Evolutionary conservation across 345 rosid genomes (phyloP).

Genomic region (Sisymbrium irio): DNA sequence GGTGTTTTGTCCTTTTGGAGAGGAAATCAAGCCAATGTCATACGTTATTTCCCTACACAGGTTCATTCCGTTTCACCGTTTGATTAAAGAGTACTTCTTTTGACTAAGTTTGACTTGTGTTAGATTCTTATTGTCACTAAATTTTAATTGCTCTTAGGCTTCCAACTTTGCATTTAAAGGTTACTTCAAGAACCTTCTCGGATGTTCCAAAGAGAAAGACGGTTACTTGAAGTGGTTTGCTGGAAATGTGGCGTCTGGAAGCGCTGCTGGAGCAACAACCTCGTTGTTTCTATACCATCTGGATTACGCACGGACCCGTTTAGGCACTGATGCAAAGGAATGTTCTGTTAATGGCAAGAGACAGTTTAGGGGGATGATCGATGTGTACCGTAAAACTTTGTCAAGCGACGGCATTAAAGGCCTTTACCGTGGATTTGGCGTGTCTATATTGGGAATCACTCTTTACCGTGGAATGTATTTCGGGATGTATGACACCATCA

Average conservation of each 20-base stretch:
- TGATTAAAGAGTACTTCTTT: background rate
- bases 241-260: constrained; percentile 88
- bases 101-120: background rate
- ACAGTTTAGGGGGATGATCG: constrained; percentile 76
- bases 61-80: constrained; percentile 28
- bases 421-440: constrained; percentile 84
- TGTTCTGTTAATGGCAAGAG: constrained; percentile 51
- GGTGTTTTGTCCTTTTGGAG: constrained; percentile 89
- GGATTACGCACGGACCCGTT: constrained; percentile 83
- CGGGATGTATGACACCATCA: constrained; percentile 86
- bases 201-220: constrained; percentile 79
- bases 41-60: constrained; percentile 93
- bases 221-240: constrained; percentile 83
- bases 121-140: constrained; percentile 35
- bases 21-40: constrained; percentile 89
- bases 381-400: constrained; percentile 76
- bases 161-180: constrained; percentile 97
- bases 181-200: constrained; percentile 76
- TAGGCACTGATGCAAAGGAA: constrained; percentile 78
- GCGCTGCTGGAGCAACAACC: constrained; percentile 97
- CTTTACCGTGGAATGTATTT: constrained; percentile 92
- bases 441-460: constrained; percentile 87
- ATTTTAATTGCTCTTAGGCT: constrained; percentile 73
- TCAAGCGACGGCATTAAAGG: constrained; percentile 71
- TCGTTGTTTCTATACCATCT: constrained; percentile 81